Evolutionary conservation across 1,284 basidiomycete genomes (phyloP).

Genomic region (Fomes fomentarius): DNA sequence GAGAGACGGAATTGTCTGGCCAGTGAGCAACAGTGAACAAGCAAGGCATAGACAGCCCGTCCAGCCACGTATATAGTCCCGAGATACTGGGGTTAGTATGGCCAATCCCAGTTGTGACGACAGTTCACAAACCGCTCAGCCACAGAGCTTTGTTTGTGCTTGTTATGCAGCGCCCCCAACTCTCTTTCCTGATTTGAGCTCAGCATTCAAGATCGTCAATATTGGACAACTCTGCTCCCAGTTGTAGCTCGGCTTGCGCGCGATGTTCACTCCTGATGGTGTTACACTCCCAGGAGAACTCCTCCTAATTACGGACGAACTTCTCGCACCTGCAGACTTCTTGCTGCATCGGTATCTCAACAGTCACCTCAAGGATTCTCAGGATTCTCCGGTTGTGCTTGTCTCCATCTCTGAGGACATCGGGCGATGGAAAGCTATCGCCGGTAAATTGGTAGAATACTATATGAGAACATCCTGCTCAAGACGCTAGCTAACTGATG

Average conservation of each 20-base stretch:
- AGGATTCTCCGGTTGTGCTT: slow-evolving; percentile 45
- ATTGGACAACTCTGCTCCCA: too few relatives aligned
- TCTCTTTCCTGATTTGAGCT: slow-evolving; percentile 1
- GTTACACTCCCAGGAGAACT: slow-evolving; percentile 48
- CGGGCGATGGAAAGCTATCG: slow-evolving; percentile 62
- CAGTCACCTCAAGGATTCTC: slow-evolving; percentile 52
- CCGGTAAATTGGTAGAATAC: slow-evolving; percentile 55
- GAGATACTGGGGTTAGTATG: too few relatives aligned
- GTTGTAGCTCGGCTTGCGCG: too few relatives aligned
- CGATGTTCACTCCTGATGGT: too few relatives aligned
- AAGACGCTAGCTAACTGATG: background rate
- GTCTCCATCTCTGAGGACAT: slow-evolving; percentile 61
- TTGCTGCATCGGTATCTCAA: slow-evolving; percentile 56
- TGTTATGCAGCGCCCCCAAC: slow-evolving; percentile 18
- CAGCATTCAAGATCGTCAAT: too few relatives aligned
- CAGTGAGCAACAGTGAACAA: too few relatives aligned
- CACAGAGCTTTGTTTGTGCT: slow-evolving; percentile 18
- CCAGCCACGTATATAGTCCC: too few relatives aligned
- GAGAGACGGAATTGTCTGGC: too few relatives aligned
- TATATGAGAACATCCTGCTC: background rate
- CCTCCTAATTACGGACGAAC: slow-evolving; percentile 66
- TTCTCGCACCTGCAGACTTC: slow-evolving; percentile 70
- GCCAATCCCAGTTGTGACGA: too few relatives aligned
- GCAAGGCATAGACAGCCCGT: too few relatives aligned
- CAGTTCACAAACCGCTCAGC: too few relatives aligned